Evolutionary conservation across 2,329 filamentous ascomycete genomes (phyloP).

Genomic region (Mycocentrospora acerina): DNA sequence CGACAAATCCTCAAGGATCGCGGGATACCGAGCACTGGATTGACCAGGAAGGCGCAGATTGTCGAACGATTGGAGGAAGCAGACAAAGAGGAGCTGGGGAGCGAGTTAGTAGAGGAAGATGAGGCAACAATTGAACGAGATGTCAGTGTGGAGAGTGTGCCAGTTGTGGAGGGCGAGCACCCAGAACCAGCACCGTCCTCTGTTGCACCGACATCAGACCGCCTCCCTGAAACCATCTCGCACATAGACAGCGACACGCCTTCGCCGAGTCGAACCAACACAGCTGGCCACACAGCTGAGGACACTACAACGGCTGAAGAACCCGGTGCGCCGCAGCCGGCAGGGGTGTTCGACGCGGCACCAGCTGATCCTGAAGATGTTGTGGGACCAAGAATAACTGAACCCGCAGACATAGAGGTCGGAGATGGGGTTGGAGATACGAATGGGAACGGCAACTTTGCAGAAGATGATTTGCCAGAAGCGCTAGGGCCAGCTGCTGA

Average conservation of each 20-base stretch:
- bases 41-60: conserved; percentile 52
- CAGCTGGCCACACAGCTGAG: conserved; percentile 15
- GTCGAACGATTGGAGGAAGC: conserved; percentile 47
- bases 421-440: conserved; percentile 6
- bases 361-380: conserved; percentile 18
- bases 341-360: conserved; percentile 14
- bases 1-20: conserved; percentile 50
- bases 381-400: conserved; percentile 20
- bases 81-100: conserved; percentile 10
- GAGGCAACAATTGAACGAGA: conserved; percentile 13
- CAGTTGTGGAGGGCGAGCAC: conserved; percentile 4
- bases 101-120: neutral
- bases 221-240: conserved; percentile 19
- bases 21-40: conserved; percentile 47
- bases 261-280: conserved; percentile 13
- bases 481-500: conserved; percentile 27
- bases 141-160: conserved; percentile 8
- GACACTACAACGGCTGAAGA: conserved; percentile 19
- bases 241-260: conserved; percentile 23
- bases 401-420: conserved; percentile 16
- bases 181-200: conserved; percentile 9
- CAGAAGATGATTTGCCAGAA: conserved; percentile 16
- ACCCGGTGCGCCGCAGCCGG: conserved; percentile 16
- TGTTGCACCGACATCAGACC: conserved; percentile 18
- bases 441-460: neutral